Conservation (phyloP, 2,329 filamentous ascomycete genomes). For the Didymella lethalis region DNA sequence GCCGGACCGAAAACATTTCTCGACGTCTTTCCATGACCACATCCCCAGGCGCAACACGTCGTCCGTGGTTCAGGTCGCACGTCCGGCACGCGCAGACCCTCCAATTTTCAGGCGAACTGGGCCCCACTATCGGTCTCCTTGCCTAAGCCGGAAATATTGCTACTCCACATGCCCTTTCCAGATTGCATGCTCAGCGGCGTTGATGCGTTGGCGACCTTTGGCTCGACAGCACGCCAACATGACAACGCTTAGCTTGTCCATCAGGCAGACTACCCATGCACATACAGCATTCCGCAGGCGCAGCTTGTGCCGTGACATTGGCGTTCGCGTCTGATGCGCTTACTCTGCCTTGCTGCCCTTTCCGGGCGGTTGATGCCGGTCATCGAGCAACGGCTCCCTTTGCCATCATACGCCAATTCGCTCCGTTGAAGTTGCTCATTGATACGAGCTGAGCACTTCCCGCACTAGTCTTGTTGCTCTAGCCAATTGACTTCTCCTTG, state of each 20-base stretch:
- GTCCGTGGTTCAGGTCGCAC: slow-evolving; percentile 27
- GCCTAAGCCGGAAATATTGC: slow-evolving; percentile 39
- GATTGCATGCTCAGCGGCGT: slow-evolving; percentile 50
- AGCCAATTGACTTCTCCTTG: slow-evolving; percentile 43
- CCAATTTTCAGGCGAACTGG: slow-evolving; percentile 23
- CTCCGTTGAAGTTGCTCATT: slow-evolving; percentile 40
- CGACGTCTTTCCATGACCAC: slow-evolving; percentile 35
- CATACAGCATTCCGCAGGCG: slow-evolving; percentile 45
- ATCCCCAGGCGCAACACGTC: slow-evolving; percentile 24
- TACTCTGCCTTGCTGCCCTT: slow-evolving; percentile 50
- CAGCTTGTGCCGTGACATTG: slow-evolving; percentile 46
- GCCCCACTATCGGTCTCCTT: slow-evolving; percentile 38
- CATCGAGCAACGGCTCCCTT: slow-evolving; percentile 38
- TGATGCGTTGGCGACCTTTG: slow-evolving; percentile 50
- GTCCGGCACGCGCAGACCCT: slow-evolving; percentile 22
- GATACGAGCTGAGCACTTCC: slow-evolving; percentile 40
- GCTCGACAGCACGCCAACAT: slow-evolving; percentile 49
- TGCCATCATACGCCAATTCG: slow-evolving; percentile 45
- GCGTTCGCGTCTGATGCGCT: slow-evolving; percentile 50
- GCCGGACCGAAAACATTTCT: slow-evolving; percentile 40
- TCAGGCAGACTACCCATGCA: slow-evolving; percentile 52
- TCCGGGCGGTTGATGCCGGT: slow-evolving; percentile 37
- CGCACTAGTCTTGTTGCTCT: slow-evolving; percentile 36
- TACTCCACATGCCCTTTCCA: slow-evolving; percentile 48
- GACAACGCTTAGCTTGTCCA: slow-evolving; percentile 53